These are phyloP conservation scores for Dittrichia graveolens DNA, from an alignment of 129 eudicot genomes.

Conservation along the genomic window DNA sequence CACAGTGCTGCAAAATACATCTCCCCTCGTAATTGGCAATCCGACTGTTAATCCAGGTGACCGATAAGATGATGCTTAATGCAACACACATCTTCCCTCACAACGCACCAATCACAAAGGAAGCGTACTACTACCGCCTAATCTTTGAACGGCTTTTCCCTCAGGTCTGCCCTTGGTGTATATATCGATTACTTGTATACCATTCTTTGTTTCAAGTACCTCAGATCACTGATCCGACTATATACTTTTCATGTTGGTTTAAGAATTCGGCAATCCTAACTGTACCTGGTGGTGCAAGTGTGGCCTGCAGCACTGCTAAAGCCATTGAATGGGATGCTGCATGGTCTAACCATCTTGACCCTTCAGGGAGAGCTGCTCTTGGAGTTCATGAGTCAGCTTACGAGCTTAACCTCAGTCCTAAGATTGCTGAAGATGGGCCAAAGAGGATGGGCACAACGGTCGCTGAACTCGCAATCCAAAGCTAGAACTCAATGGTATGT, in stretches of 20 bases:
- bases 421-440: conserved; percentile 28
- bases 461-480: conserved; percentile 42
- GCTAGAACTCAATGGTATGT: conserved; percentile 29
- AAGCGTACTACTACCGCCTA: conserved; percentile 43
- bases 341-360: conserved; percentile 75
- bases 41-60: conserved; percentile 28
- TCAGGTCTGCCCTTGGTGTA: conserved; percentile 23
- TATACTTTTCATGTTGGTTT: not conserved
- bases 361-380: conserved; percentile 76
- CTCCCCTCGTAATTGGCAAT: not conserved
- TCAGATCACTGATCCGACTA: not conserved
- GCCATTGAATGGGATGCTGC: conserved; percentile 73
- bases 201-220: not conserved
- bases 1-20: not conserved
- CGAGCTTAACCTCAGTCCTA: conserved; percentile 23
- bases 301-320: conserved; percentile 77
- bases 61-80: conserved; percentile 48
- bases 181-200: not conserved
- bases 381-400: conserved; percentile 78
- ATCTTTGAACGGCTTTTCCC: conserved; percentile 47
- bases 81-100: conserved; percentile 40
- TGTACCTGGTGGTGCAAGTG: conserved; percentile 79
- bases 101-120: conserved; percentile 45
- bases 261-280: conserved; percentile 72
- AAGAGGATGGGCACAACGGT: conserved; percentile 26